These are phyloP conservation scores for Zygnema circumcarinatum DNA, from an alignment of 139 green algal species.

Conservation along the genomic window DNA sequence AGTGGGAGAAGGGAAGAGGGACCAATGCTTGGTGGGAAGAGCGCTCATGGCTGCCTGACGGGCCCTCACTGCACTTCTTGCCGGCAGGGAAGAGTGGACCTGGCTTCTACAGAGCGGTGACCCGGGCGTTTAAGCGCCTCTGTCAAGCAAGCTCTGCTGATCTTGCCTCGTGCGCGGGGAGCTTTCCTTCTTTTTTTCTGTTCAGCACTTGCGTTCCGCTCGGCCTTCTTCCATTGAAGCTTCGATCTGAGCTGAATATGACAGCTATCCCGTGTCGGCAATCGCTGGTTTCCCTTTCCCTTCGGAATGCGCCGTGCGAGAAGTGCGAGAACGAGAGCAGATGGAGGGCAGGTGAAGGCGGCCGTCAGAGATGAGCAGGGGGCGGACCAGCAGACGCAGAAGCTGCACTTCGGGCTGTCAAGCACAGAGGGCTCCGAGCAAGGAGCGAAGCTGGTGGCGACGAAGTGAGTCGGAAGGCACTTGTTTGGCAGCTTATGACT, in stretches of 20 bases:
- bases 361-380: neutral
- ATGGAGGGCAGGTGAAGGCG: neutral
- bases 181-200: neutral
- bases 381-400: neutral
- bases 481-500: too few relatives aligned
- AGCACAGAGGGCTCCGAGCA: neutral
- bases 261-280: neutral
- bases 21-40: neutral
- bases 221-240: too few relatives aligned
- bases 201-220: neutral
- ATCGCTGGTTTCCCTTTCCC: neutral
- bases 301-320: neutral
- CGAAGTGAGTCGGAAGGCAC: neutral
- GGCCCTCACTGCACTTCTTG: too few relatives aligned
- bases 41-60: neutral
- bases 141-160: neutral
- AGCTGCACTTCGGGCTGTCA: neutral
- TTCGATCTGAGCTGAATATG: neutral
- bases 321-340: neutral
- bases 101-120: neutral
- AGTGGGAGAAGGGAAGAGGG: slow-evolving; percentile 13
- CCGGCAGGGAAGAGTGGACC: neutral
- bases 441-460: neutral
- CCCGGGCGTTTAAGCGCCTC: neutral
- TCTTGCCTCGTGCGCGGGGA: too few relatives aligned